Evolutionary conservation across 495 filamentous ascomycete genomes (phyloP).

Genomic region (Monascus purpureus): DNA sequence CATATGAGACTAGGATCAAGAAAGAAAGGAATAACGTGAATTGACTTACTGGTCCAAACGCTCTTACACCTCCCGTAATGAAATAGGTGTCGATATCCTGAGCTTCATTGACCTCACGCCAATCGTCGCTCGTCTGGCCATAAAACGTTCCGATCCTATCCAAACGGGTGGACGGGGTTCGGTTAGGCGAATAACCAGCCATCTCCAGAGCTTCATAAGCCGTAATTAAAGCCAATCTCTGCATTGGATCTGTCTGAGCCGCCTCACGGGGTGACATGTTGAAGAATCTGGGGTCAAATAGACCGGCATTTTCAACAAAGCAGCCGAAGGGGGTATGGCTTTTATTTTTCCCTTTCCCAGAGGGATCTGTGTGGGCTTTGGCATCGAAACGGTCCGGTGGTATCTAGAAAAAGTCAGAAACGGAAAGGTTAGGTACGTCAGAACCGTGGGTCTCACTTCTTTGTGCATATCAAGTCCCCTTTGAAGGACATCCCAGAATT

Average conservation of each 20-base stretch:
- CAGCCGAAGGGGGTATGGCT: constrained; percentile 19
- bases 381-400: constrained; percentile 28
- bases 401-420: no score
- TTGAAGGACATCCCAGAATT: constrained; percentile 25
- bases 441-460: no score
- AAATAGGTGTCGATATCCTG: constrained; percentile 15
- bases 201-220: constrained; percentile 26
- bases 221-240: constrained; percentile 16
- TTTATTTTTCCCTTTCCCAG: constrained; percentile 21
- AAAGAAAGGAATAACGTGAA: no score
- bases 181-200: constrained; percentile 14
- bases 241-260: constrained; percentile 16
- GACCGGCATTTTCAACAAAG: constrained; percentile 21
- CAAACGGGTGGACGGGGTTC: constrained; percentile 7
- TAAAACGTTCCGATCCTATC: constrained; percentile 21
- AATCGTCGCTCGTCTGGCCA: constrained; percentile 20
- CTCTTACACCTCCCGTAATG: constrained; percentile 14
- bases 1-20: no score
- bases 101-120: constrained; percentile 11
- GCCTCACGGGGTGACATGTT: constrained; percentile 20
- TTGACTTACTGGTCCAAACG: constrained; percentile 12
- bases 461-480: constrained; percentile 21
- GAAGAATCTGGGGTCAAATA: constrained; percentile 21
- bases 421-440: no score
- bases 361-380: constrained; percentile 21